These are phyloP conservation scores for Dendryphion nanum DNA, from an alignment of 2,329 filamentous ascomycete species.

Conservation along the genomic window DNA sequence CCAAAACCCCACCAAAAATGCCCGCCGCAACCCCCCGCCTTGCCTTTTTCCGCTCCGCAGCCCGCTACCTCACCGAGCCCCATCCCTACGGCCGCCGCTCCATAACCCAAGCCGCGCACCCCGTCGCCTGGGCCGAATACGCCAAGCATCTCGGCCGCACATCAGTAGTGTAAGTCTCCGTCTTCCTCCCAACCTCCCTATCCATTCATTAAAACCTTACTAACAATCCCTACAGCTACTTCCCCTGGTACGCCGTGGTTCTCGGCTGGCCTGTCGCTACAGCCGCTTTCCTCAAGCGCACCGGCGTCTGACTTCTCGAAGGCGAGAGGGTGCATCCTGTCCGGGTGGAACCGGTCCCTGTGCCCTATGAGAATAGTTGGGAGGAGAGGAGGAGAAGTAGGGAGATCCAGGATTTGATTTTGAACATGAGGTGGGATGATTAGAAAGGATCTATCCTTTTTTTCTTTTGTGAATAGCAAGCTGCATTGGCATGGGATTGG, in stretches of 20 bases:
- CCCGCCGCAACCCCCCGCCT: slow-evolving; percentile 30
- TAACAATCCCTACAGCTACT: slow-evolving; percentile 17
- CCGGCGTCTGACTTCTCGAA: slow-evolving; percentile 29
- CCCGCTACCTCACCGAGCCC: slow-evolving; percentile 34
- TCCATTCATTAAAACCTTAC: not conserved
- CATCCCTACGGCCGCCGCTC: slow-evolving; percentile 37
- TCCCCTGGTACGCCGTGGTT: slow-evolving; percentile 26
- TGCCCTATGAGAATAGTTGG: not conserved
- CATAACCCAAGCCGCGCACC: slow-evolving; percentile 19
- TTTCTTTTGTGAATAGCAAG: too few relatives aligned
- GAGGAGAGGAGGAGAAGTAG: too few relatives aligned
- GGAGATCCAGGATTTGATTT: not conserved
- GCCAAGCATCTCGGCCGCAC: slow-evolving; percentile 21
- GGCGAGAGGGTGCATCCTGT: slow-evolving; percentile 9
- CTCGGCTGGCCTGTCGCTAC: slow-evolving; percentile 35
- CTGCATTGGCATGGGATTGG: too few relatives aligned
- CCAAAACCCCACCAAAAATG: slow-evolving; percentile 13
- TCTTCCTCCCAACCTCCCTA: not conserved
- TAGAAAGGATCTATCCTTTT: too few relatives aligned
- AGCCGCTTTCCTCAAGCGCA: slow-evolving; percentile 23
- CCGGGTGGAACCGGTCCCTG: not conserved
- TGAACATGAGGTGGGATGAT: slow-evolving; percentile 1
- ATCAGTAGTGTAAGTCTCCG: slow-evolving; percentile 22
- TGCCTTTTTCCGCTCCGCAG: slow-evolving; percentile 29
- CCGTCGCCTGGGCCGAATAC: slow-evolving; percentile 22